Conservation (phyloP, 495 filamentous ascomycete genomes). For the Aeminium ludgeri region DNA sequence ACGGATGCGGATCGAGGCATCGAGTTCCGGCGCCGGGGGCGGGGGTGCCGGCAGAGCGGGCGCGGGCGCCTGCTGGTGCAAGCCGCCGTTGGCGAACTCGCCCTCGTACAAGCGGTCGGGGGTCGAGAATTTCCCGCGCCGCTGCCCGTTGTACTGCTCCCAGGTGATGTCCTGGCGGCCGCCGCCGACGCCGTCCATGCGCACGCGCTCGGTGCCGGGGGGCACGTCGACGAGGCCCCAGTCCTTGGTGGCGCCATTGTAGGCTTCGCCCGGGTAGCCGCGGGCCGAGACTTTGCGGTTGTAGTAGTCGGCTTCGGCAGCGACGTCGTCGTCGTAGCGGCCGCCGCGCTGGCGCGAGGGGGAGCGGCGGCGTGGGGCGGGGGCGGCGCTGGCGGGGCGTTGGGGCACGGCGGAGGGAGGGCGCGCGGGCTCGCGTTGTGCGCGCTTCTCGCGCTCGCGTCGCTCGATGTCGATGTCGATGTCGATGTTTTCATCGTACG, state of each 20-base stretch:
- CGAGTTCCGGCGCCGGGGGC: slow-evolving; percentile 1
- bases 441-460: slow-evolving; percentile 22
- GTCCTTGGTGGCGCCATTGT: slow-evolving; percentile 48
- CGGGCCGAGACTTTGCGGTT: slow-evolving; percentile 40
- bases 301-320: slow-evolving; percentile 50
- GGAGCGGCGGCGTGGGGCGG: not conserved
- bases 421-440: too few relatives aligned
- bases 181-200: slow-evolving; percentile 57
- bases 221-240: slow-evolving; percentile 69
- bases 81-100: slow-evolving; percentile 17
- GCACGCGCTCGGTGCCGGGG: slow-evolving; percentile 56
- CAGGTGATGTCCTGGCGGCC: slow-evolving; percentile 52
- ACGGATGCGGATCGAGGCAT: not conserved
- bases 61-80: slow-evolving; percentile 9
- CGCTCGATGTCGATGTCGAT: slow-evolving; percentile 37
- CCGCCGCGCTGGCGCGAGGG: slow-evolving; percentile 7
- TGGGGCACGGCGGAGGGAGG: too few relatives aligned
- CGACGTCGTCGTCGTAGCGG: slow-evolving; percentile 25
- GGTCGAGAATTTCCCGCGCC: slow-evolving; percentile 49
- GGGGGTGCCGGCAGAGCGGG: slow-evolving; percentile 2
- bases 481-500: slow-evolving; percentile 42
- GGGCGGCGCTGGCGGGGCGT: not conserved
- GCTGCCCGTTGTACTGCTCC: slow-evolving; percentile 59
- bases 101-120: slow-evolving; percentile 27
- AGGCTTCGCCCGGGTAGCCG: slow-evolving; percentile 47